Conservation (phyloP, 2,329 filamentous ascomycete genomes). For the Phaeosphaeriaceae sp. region DNA sequence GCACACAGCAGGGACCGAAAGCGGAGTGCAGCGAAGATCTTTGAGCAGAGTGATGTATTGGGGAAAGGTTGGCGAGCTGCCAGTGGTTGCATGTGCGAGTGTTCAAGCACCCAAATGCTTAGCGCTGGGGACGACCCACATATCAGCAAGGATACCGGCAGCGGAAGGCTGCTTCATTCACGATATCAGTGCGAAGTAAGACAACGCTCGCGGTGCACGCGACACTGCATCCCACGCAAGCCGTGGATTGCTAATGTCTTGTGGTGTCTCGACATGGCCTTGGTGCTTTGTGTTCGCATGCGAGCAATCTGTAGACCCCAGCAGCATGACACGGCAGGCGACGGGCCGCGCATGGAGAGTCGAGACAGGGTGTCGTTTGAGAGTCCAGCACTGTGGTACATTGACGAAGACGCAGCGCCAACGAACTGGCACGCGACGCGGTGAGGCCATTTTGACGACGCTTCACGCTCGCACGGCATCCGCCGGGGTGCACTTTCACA, state of each 20-base stretch:
- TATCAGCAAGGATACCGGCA: conserved; percentile 5
- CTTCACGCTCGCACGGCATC: not conserved
- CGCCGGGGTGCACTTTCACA: not conserved
- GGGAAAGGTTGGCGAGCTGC: conserved; percentile 5
- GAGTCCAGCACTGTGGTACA: not conserved
- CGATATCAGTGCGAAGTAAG: not conserved
- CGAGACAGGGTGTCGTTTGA: not conserved
- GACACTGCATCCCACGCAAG: not conserved
- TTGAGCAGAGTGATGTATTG: conserved; percentile 9
- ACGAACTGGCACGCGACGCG: not conserved
- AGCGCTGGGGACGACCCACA: conserved; percentile 24
- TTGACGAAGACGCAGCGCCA: not conserved
- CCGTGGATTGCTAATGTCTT: conserved; percentile 4
- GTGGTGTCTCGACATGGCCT: not conserved
- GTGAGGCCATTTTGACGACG: not conserved
- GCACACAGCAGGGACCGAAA: not conserved
- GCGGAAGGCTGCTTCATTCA: not conserved
- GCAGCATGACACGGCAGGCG: not conserved
- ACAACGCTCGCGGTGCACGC: not conserved
- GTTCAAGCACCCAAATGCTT: conserved; percentile 6
- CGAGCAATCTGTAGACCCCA: not conserved
- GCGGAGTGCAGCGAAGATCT: conserved; percentile 15
- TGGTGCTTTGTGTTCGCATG: not conserved
- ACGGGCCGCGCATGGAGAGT: no score
- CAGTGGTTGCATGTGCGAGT: conserved; percentile 7